These are phyloP conservation scores for Solanum microdontum DNA, from an alignment of 257 asterid genomes.

Conservation along the genomic window DNA sequence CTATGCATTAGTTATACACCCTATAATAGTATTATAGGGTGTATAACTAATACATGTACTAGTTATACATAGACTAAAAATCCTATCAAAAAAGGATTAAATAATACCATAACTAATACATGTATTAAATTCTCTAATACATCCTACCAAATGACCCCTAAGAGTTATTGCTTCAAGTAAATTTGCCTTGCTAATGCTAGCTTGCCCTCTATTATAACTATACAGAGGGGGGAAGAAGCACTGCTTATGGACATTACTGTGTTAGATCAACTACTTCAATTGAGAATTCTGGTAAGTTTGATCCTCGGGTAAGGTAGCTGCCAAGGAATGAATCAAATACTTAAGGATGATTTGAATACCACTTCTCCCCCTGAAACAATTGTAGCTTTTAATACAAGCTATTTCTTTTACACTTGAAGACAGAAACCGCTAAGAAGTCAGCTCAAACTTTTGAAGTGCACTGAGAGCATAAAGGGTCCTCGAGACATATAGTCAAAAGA, in stretches of 20 bases:
- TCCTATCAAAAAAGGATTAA: neutral
- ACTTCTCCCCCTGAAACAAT: neutral
- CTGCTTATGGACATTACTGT: neutral
- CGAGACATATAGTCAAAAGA: neutral
- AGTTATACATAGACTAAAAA: too few relatives aligned
- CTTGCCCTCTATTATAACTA: neutral
- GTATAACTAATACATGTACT: neutral
- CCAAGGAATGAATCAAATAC: neutral
- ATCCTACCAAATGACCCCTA: neutral
- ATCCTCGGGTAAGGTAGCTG: neutral
- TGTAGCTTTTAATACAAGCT: neutral
- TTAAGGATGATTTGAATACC: neutral
- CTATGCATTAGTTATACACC: neutral
- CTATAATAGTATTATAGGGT: neutral
- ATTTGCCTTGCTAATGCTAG: neutral
- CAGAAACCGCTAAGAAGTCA: neutral
- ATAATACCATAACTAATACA: neutral
- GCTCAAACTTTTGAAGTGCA: neutral
- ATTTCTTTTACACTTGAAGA: neutral
- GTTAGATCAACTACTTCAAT: neutral
- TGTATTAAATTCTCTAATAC: neutral
- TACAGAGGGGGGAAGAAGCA: neutral
- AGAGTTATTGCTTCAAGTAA: neutral
- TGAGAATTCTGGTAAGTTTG: neutral
- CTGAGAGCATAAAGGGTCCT: neutral